Evolutionary conservation across 2,329 filamentous ascomycete genomes (phyloP).

Genomic region (Colletotrichum graminicola): DNA sequence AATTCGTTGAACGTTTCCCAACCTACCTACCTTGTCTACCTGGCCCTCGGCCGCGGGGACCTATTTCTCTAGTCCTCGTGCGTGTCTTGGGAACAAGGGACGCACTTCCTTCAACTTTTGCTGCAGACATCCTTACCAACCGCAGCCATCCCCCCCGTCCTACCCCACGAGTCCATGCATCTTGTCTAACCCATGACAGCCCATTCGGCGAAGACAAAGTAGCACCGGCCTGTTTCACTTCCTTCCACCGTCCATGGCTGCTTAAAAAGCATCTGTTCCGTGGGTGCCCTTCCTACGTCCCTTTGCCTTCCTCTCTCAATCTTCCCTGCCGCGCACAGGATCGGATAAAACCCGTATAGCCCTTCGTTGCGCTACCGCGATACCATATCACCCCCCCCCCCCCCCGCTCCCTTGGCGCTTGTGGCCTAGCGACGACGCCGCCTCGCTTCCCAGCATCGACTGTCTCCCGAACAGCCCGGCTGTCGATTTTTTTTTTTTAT

Average conservation of each 20-base stretch:
- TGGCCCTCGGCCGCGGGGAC: constrained; percentile 1
- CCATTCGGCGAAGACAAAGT: constrained; percentile 45
- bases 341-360: constrained; percentile 24
- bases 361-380: constrained; percentile 32
- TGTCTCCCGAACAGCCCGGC: constrained; percentile 5
- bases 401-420: constrained; percentile 4
- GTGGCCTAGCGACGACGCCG: constrained; percentile 25
- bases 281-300: constrained; percentile 17
- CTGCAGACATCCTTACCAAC: constrained; percentile 37
- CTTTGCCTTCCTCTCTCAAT: constrained; percentile 22
- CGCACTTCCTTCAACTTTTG: constrained; percentile 32
- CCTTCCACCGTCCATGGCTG: constrained; percentile 40
- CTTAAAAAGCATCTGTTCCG: constrained; percentile 37
- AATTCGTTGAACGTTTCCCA: constrained; percentile 5
- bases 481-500: not conserved
- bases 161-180: constrained; percentile 41
- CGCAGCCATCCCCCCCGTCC: constrained; percentile 25
- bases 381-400: constrained; percentile 1
- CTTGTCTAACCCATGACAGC: constrained; percentile 42
- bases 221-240: constrained; percentile 54
- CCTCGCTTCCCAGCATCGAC: constrained; percentile 1
- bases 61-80: constrained; percentile 16
- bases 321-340: constrained; percentile 31
- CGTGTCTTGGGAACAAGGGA: constrained; percentile 12
- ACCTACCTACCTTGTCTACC: not conserved